Conservation (phyloP, 257 asterid genomes). For the Solanum sitiens region DNA sequence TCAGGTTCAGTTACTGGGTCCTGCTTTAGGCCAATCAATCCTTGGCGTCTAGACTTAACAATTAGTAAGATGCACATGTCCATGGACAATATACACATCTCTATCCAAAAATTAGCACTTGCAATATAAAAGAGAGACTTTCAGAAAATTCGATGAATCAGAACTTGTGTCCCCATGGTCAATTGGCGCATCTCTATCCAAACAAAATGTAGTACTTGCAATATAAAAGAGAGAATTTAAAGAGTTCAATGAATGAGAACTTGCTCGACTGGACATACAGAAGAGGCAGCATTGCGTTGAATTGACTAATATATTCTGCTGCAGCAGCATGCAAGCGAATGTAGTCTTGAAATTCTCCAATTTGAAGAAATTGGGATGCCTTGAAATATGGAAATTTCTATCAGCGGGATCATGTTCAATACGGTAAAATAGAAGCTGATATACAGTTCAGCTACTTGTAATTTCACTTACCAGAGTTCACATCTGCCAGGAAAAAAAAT, state of each 20-base stretch:
- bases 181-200: not conserved
- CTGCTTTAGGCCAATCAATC: not conserved
- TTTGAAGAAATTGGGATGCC: not conserved
- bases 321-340: not conserved
- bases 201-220: not conserved
- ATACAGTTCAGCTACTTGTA: not conserved
- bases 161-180: not conserved
- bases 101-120: not conserved
- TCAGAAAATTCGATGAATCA: not conserved
- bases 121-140: not conserved
- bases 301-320: not conserved
- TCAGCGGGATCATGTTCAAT: not conserved
- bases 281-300: not conserved
- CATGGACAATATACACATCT: not conserved
- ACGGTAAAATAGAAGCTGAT: not conserved
- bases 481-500: not conserved
- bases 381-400: not conserved
- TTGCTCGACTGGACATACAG: not conserved
- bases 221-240: not conserved
- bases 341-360: not conserved
- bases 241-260: not conserved
- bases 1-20: not conserved
- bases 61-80: not conserved
- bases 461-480: not conserved
- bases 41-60: not conserved